Evolutionary conservation across 139 green algal species (phyloP).

Genomic region (Pedinophyceae sp.): DNA sequence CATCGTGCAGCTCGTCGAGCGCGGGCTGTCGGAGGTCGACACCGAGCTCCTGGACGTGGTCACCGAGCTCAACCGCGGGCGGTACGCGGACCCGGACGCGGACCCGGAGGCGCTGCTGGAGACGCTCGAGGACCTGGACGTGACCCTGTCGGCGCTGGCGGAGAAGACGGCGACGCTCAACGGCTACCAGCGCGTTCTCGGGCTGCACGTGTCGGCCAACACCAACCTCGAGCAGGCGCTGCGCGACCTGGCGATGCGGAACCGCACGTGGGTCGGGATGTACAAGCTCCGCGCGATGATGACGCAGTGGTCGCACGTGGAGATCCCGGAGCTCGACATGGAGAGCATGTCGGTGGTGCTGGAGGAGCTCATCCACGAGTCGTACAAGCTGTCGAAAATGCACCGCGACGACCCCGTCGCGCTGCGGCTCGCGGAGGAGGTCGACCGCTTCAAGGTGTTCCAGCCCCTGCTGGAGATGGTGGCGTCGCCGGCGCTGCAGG

Average conservation of each 20-base stretch:
- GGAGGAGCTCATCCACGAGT: background rate
- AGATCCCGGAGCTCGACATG: constrained; percentile 7
- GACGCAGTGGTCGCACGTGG: background rate
- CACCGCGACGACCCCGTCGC: constrained; percentile 20
- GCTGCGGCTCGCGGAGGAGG: constrained; percentile 10
- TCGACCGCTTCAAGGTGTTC: constrained; percentile 20
- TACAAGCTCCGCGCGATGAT: background rate
- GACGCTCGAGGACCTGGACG: background rate
- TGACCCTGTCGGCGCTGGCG: too few relatives aligned
- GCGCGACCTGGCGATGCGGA: background rate
- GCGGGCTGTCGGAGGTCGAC: background rate
- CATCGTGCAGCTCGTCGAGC: background rate
- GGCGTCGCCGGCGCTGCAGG: constrained; percentile 17
- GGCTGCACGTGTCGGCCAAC: too few relatives aligned
- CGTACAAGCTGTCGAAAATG: constrained; percentile 15
- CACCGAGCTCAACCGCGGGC: background rate
- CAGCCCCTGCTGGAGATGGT: constrained; percentile 17
- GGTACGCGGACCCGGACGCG: background rate
- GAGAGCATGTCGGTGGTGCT: constrained; percentile 2
- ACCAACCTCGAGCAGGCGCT: background rate
- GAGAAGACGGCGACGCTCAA: too few relatives aligned
- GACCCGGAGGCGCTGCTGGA: background rate
- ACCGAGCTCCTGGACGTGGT: background rate
- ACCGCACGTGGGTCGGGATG: background rate
- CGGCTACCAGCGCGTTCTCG: too few relatives aligned